Evolutionary conservation across 495 filamentous ascomycete genomes (phyloP), one percentile per base, ranked within the genome.

Genomic region (Aspergillus baeticus): DNA sequence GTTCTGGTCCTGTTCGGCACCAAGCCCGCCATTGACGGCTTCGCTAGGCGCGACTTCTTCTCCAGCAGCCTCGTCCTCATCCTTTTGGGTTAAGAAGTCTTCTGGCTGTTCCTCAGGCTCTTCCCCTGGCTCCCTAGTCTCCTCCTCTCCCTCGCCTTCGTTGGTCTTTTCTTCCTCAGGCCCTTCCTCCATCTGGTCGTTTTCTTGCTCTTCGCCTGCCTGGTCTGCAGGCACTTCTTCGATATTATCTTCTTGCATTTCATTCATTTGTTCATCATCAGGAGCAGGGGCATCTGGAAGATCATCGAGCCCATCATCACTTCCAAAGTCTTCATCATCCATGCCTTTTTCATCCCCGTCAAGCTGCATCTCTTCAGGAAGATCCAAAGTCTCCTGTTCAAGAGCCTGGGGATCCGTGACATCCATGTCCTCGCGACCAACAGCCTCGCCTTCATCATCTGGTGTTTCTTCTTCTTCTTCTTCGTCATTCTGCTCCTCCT

Each of bases 241-340:
- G 31, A 68, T 64, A 10, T 66, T 69, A n/a, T 70, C 71, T 18
- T 77, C 57, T 6, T 38, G 33, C n/a, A 43, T 56, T 11, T 60
- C 53, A 5, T 49, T 52, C 39, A 43, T 44, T 66, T 77, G 66
- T 14, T 70, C 60, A 22, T 77, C 76, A 31, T 68, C 70, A 22
- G 79, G 75, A 22, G 81, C 69, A 55, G 87, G 83, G 20, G 86
- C 86, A 54, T 70, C 72, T 33, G 91, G 82, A 56, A 54, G 57
- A 37, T 90, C 87, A 44, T 91, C 90, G 47, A 90, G 84, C 42
- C 86, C 78, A 26, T 87, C 87, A 53, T 87, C 84, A 55, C 84
- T 81, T 44, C 87, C 87, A 51, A 81, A 80, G 18, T 80, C 82
- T 33, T 81, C 82, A 38, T 85, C 48, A 26, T 57, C 85, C 23